phyloP scores from a whole-genome alignment of 805 yeast species.

The Metschnikowia amazonensis region DNA sequence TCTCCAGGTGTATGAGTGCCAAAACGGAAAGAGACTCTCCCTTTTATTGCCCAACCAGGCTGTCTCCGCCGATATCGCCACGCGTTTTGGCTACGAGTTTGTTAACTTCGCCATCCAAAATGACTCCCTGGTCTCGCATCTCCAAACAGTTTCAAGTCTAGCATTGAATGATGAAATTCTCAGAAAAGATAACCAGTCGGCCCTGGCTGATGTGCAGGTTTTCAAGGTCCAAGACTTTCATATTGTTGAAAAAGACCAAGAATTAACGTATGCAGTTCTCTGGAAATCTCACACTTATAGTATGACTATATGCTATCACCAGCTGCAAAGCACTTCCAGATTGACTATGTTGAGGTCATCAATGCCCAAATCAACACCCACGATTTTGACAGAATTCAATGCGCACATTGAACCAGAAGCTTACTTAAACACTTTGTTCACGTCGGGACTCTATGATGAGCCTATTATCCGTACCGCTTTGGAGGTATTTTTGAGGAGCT shows the following conservation, averaged over 20 bases:
- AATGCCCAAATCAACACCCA: constrained; percentile 33
- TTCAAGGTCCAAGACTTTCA: constrained; percentile 17
- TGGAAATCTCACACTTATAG: constrained; percentile 60
- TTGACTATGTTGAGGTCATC: constrained; percentile 18
- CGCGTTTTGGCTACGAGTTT: constrained; percentile 22
- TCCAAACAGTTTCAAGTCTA: background rate
- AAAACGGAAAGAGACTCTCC: constrained; percentile 3
- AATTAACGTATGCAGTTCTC: constrained; percentile 32
- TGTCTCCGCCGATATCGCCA: constrained; percentile 5
- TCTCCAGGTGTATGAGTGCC: constrained; percentile 18
- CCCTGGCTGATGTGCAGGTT: constrained; percentile 1
- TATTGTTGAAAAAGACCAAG: background rate
- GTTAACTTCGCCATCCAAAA: constrained; percentile 22
- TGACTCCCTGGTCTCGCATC: background rate
- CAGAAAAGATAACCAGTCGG: background rate
- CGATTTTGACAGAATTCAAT: constrained; percentile 7
- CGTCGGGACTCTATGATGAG: constrained; percentile 46
- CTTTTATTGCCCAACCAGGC: constrained; percentile 16
- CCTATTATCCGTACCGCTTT: constrained; percentile 51
- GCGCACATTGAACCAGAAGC: constrained; percentile 6
- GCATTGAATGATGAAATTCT: constrained; percentile 3
- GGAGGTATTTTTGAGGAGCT: constrained; percentile 46
- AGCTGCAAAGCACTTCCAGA: constrained; percentile 1
- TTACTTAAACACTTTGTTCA: constrained; percentile 33
- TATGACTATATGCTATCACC: constrained; percentile 8